Percentiles rank a stretch among this genome's conserved stretches.
phyloP scores from a whole-genome alignment of 192 early-diverging fungal genomes.

The Podila epigama region DNA sequence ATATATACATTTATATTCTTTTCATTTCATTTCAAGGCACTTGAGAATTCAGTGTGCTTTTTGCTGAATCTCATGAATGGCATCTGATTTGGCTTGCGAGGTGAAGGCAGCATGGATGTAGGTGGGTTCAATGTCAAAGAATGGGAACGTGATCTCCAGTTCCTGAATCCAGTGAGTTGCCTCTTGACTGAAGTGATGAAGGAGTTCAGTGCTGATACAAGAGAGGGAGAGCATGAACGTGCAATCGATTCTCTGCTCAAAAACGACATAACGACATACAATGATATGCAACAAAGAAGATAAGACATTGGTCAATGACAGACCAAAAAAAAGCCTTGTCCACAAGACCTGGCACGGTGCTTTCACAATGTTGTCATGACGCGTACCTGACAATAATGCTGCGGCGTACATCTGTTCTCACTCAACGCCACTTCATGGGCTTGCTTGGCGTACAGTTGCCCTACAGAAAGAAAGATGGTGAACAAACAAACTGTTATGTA shows the following conservation, averaged over 20 bases:
- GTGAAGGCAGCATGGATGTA: conserved; percentile 2
- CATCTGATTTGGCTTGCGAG: conserved; percentile 13
- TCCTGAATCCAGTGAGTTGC: conserved; percentile 12
- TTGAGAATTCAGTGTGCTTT: no score
- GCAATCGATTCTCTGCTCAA: conserved; percentile 12
- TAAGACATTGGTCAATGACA: neutral
- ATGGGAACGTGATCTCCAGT: conserved; percentile 4
- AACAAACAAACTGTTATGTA: neutral
- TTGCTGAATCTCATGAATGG: conserved; percentile 3
- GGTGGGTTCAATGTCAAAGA: neutral
- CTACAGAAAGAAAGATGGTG: neutral
- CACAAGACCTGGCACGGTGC: no score
- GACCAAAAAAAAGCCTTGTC: neutral
- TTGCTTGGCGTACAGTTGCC: neutral
- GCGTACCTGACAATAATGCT: conserved; percentile 13
- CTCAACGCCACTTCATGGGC: neutral
- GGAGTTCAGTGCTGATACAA: conserved; percentile 4
- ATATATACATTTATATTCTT: no score
- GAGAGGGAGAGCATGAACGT: conserved; percentile 21
- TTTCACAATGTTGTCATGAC: no score
- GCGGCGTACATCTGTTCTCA: neutral
- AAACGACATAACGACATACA: no score
- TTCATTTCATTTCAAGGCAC: no score
- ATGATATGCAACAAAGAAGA: no score
- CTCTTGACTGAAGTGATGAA: conserved; percentile 22